Evolutionary conservation across 1,284 basidiomycete genomes (phyloP).

Genomic region (Sanguinoderma infundibulare): DNA sequence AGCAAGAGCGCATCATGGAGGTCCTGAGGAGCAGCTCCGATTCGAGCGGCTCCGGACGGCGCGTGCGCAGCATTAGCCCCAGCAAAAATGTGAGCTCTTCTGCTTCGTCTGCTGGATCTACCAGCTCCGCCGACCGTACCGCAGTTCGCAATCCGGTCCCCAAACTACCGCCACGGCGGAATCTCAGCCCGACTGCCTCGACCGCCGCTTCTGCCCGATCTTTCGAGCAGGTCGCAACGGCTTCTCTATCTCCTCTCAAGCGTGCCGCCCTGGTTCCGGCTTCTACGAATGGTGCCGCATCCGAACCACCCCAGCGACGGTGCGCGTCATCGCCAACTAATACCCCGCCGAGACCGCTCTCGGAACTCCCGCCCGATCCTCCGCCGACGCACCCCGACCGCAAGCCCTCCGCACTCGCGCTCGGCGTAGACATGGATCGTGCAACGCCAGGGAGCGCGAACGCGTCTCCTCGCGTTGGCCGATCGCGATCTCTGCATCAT

Average conservation of each 20-base stretch:
- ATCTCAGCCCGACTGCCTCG: conserved; percentile 35
- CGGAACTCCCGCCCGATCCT: conserved; percentile 36
- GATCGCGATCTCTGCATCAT: conserved; percentile 63
- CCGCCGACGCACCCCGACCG: conserved; percentile 67
- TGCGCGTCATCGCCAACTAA: conserved; percentile 28
- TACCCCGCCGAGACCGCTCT: conserved; percentile 28
- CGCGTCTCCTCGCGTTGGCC: conserved; percentile 44
- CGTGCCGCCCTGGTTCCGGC: conserved; percentile 6
- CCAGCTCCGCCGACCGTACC: conserved; percentile 20
- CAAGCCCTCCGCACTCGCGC: conserved; percentile 35
- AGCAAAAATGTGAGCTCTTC: conserved; percentile 25
- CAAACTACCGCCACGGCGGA: conserved; percentile 38
- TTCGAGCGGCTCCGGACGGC: conserved; percentile 8
- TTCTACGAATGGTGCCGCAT: conserved; percentile 3
- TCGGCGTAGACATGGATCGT: conserved; percentile 24
- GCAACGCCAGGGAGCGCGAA: conserved; percentile 33
- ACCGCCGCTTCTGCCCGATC: conserved; percentile 41
- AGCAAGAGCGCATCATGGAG: conserved; percentile 69
- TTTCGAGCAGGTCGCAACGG: conserved; percentile 47
- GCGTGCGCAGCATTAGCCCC: conserved; percentile 37
- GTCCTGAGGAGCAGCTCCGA: conserved; percentile 54
- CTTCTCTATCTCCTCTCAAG: conserved; percentile 32
- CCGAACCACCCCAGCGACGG: conserved; percentile 23
- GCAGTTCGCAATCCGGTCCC: conserved; percentile 28
- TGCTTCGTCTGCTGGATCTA: conserved; percentile 21